Base-by-base conservation (phyloP, 1,284 basidiomycete genomes). In the Vanrija sp. region DNA sequence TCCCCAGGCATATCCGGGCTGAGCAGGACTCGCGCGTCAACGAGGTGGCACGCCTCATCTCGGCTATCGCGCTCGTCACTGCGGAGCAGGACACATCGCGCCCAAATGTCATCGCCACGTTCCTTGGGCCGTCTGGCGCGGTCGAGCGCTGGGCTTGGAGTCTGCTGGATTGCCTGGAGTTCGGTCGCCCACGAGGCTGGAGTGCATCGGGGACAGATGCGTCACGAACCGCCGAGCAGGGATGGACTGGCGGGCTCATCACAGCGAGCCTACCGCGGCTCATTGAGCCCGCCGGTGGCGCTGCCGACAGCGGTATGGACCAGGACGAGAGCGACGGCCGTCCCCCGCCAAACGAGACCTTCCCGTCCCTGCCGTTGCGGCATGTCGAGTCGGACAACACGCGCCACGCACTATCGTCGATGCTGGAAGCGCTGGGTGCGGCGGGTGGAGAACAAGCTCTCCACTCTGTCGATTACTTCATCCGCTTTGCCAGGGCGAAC, bases 101-200 rank as follows among this genome's bases (percentile, higher is more conserved):
- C 63, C 81, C 37, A 55, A 66, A 64, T 35, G 54, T 64, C 14
- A 78, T 91, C 6, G 82, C 81, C 4, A 81, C 81, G 49, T 78
- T 95, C 6, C 80, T 94, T 0, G 90, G 91, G 3, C 86, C 90
- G 0, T 80, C 78, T 0, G 91, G 91, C 5, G 84, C 86, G 0
- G 84, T 95, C 18, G 88, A 94, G 64, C 85, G 85, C 70, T 95
- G 91, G 92, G 88, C 88, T 1, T 90, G 86, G 85, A 82, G 83
- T 41, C 68, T 95, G 2, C 79, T 95, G 24, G 82, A 84, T 3
- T 87, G 86, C 15, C 76, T 94, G 24, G 84, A 89, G 62, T 83
- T 94, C 56, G 78, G 78, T 1, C 78, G 80, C 31, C 85, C 84
- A 4, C 68, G 79, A 0, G 71, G 70, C 16, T 84, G 60, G 78